phyloP scores from a whole-genome alignment of 2,329 filamentous ascomycete genomes.

The Penicillium sp. region DNA sequence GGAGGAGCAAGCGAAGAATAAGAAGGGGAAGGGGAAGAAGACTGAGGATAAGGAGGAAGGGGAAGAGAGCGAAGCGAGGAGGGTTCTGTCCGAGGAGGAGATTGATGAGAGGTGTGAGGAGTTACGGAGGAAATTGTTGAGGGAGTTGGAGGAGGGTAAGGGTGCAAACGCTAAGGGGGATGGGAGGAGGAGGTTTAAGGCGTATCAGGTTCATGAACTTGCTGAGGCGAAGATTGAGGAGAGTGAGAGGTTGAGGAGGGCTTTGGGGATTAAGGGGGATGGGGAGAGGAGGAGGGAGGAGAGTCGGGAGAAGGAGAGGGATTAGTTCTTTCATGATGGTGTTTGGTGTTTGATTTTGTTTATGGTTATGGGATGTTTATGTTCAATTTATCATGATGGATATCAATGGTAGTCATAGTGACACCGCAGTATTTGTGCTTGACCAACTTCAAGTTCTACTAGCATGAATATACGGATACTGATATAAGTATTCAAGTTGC shows the following conservation, averaged over 20 bases:
- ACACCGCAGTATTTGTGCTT: too few species aligned
- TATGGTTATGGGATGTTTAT: too few species aligned
- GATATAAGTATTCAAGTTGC: too few species aligned
- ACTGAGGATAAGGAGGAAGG: constrained; percentile 12
- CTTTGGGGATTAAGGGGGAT: constrained; percentile 85
- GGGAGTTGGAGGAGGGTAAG: constrained; percentile 56
- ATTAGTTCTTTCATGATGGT: background rate
- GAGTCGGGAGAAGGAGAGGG: constrained; percentile 11
- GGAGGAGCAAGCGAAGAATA: constrained; percentile 67
- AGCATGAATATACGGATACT: too few species aligned
- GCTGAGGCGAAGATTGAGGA: constrained; percentile 96
- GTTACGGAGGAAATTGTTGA: constrained; percentile 66
- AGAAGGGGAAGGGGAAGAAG: constrained; percentile 56
- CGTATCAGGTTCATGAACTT: constrained; percentile 93
- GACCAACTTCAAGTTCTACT: too few species aligned
- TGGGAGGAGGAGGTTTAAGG: constrained; percentile 67
- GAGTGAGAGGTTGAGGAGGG: constrained; percentile 83
- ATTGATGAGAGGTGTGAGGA: constrained; percentile 78
- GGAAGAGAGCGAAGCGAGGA: constrained; percentile 14
- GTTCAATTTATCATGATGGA: too few species aligned
- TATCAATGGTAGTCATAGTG: too few species aligned
- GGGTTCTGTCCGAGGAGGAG: constrained; percentile 73
- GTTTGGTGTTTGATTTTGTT: too few species aligned
- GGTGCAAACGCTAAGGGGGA: constrained; percentile 11
- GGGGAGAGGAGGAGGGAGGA: constrained; percentile 64